Percentiles rank a stretch among this genome's conserved stretches.
Conservation (phyloP, 257 asterid species). For the Apocynum venetum region DNA sequence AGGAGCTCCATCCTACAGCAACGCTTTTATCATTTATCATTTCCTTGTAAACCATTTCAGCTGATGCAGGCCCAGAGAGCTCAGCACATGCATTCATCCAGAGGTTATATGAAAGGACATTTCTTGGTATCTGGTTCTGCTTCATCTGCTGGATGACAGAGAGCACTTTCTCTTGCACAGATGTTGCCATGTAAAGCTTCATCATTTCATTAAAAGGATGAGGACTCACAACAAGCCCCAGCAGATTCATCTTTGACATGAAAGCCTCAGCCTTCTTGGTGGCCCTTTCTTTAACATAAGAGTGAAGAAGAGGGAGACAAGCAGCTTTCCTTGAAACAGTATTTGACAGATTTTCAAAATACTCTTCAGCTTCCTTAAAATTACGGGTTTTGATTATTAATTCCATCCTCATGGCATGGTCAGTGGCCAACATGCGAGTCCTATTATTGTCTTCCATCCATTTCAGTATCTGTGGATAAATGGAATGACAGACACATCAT, state of each 20-base stretch:
- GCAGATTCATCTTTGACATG: conserved; percentile 29
- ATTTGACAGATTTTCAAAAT: conserved; percentile 27
- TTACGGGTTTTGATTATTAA: conserved; percentile 24
- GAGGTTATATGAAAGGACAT: conserved; percentile 39
- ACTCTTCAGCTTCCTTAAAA: conserved; percentile 27
- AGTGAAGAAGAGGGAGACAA: conserved; percentile 32
- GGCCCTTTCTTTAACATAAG: conserved; percentile 30
- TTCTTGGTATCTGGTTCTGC: conserved; percentile 29
- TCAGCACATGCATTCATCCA: conserved; percentile 44
- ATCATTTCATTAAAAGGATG: conserved; percentile 40
- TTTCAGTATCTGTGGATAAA: conserved; percentile 20
- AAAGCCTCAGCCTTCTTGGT: conserved; percentile 34
- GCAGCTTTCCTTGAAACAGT: conserved; percentile 33
- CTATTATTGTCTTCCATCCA: conserved; percentile 34
- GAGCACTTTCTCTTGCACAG: conserved; percentile 26
- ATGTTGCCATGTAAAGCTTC: conserved; percentile 43
- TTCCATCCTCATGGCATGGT: conserved; percentile 27
- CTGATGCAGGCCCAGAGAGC: conserved; percentile 27
- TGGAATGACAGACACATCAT: neutral
- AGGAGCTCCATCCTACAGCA: conserved; percentile 34
- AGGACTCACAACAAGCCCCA: conserved; percentile 30
- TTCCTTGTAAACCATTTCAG: conserved; percentile 33
- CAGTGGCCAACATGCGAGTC: conserved; percentile 18
- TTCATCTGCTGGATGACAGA: conserved; percentile 37
- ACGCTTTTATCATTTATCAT: conserved; percentile 29